phyloP scores from a whole-genome alignment of 1,284 basidiomycete genomes.

The Fomitopsis betulina region DNA sequence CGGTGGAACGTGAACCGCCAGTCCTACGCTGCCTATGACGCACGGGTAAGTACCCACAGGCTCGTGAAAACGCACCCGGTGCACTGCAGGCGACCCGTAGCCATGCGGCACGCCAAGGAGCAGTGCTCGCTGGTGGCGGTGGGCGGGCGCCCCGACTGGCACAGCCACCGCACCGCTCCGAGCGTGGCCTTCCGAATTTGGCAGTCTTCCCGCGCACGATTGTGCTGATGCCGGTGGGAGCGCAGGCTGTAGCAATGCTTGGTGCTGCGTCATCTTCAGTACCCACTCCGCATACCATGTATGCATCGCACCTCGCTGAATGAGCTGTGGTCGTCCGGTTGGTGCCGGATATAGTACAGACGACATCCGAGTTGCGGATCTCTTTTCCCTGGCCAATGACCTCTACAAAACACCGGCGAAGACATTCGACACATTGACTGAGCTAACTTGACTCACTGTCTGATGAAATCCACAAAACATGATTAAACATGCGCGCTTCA shows the following conservation, averaged over 20 bases:
- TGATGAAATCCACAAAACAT: not conserved
- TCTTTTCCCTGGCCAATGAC: not conserved
- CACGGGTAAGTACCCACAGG: not conserved
- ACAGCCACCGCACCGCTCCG: not conserved
- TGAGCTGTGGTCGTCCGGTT: not conserved
- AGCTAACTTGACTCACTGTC: not conserved
- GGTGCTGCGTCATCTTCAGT: not conserved
- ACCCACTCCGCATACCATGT: not conserved
- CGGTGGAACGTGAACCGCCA: not conserved
- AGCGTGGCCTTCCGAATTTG: not conserved
- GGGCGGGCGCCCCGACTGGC: not conserved
- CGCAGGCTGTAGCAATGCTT: not conserved
- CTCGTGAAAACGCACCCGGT: not conserved
- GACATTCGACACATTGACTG: not conserved
- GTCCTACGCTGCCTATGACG: not conserved
- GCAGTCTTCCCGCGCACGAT: not conserved
- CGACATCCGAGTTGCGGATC: not conserved
- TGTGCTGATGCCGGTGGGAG: not conserved
- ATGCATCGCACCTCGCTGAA: too few relatives aligned
- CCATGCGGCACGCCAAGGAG: too few relatives aligned
- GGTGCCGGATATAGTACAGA: not conserved
- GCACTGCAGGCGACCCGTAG: too few relatives aligned
- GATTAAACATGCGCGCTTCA: not conserved
- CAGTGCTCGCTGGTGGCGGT: not conserved
- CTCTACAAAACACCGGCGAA: too few relatives aligned